Base-by-base conservation (phyloP, 2,329 filamentous ascomycete genomes). In the Penicillium frequentans region DNA sequence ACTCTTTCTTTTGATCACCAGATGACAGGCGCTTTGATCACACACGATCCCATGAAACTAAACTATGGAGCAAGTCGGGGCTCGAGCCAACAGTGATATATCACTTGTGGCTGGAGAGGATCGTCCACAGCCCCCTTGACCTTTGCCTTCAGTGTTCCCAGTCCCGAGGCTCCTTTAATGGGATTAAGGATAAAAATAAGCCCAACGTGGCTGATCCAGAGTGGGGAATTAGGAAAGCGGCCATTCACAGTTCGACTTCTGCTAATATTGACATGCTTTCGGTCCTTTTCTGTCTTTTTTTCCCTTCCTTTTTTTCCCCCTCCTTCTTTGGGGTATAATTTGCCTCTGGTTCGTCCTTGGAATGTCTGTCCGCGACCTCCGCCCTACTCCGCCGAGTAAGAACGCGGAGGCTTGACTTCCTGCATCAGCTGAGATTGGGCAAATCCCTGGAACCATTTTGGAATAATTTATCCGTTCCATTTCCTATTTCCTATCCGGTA, bases 1-100 rank as follows among this genome's bases (percentile, higher is more conserved):
- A 4, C 10, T 37, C 5, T 26, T 33, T 26, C 16, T 37, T 14
- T 49, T 35, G 31, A 33, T 33, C 5, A 6, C 31, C 13, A 39
- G 49, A 55, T 58, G 57, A 59, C 50, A 54, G 56, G 51, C 52
- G 52, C 59, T 58, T 47, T 53, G 57, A 57, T 59, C 54, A 61
- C 27, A n/a, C 47, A 51, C 33, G 51, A 57, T 60, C 16, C 31
- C 14, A 31, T 31, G 29, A 4, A 31, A 31, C 29, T 31, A n/a
- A 19, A 37, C 7, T 37, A 37, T n/a, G 33, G 33, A 37, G 26
- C 26, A 27, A 27, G 33, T n/a, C 6, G 9, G 19, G n/a, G 39
- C 39, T 42, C 39, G 39, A 42, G 39, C 39, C 39, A 39, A n/a
- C 35, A 19, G 35, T 42, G 37, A 42, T 42, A 42, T 42, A 39